Percentiles rank a stretch among this genome's conserved stretches.
Evolutionary conservation across 78 protist species (phyloP).

Genomic region (Speleostelium caveatum): DNA sequence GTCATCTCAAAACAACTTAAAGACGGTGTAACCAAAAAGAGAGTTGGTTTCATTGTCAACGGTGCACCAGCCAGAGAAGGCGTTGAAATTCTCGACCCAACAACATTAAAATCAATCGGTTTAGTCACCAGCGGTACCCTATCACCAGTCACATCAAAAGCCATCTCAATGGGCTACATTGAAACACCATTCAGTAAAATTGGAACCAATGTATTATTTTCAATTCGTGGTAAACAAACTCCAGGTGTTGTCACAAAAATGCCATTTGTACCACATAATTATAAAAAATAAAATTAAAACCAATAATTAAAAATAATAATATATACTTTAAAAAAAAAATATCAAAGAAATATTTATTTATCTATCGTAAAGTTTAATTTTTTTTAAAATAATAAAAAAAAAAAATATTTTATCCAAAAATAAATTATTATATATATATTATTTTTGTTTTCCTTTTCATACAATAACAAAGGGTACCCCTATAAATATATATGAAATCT

Average conservation of each 20-base stretch:
- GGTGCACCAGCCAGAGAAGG: constrained; percentile 94
- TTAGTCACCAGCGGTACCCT: constrained; percentile 90
- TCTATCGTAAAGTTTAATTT: no score
- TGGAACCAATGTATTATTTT: constrained; percentile 56
- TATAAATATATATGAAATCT: no score
- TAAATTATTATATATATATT: neutral
- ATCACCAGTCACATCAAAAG: constrained; percentile 86
- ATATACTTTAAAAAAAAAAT: neutral
- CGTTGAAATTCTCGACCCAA: constrained; percentile 13
- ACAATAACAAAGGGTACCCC: no score
- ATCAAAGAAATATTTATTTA: no score
- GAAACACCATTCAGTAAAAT: constrained; percentile 20
- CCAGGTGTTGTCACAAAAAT: constrained; percentile 85
- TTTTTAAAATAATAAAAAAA: neutral
- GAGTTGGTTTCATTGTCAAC: constrained; percentile 86
- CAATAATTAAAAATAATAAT: constrained; percentile 4
- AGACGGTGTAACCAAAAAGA: constrained; percentile 67
- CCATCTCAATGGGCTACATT: constrained; percentile 95
- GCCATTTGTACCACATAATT: constrained; percentile 94
- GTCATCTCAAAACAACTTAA: constrained; percentile 87
- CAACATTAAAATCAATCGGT: constrained; percentile 83
- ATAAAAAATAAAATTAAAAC: constrained; percentile 78
- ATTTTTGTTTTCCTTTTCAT: neutral
- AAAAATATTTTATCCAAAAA: neutral
- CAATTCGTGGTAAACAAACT: constrained; percentile 72